Percentiles rank a stretch among this genome's conserved stretches.
These are phyloP conservation scores for Platanus orientalis DNA, from an alignment of 164 flowering plant genomes.

Conservation along the genomic window DNA sequence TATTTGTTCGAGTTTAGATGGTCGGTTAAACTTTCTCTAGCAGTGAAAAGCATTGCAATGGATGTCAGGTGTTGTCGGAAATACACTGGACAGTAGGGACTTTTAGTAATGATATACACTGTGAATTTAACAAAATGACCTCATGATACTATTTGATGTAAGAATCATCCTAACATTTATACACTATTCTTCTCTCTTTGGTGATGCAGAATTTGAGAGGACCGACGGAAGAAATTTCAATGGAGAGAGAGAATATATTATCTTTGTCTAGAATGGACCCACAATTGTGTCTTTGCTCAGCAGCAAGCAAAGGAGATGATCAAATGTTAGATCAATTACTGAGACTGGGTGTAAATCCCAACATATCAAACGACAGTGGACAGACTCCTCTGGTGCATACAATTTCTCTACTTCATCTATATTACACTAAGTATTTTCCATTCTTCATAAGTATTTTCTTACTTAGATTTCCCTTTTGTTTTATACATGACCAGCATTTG, in stretches of 20 bases:
- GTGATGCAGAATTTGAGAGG: slow-evolving; percentile 73
- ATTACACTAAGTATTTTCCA: background rate
- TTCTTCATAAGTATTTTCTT: background rate
- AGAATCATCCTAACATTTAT: too few species aligned
- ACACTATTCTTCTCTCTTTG: background rate
- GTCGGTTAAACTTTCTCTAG: too few species aligned
- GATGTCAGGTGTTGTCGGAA: too few species aligned
- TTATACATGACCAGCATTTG: slow-evolving; percentile 42
- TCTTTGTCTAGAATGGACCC: slow-evolving; percentile 85
- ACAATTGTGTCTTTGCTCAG: slow-evolving; percentile 78
- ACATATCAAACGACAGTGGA: slow-evolving; percentile 63
- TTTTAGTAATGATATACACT: too few species aligned
- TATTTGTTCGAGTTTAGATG: too few species aligned
- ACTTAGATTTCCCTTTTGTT: background rate
- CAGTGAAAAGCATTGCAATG: too few species aligned
- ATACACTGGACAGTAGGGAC: too few species aligned
- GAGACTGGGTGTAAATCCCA: slow-evolving; percentile 65
- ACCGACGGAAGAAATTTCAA: slow-evolving; percentile 47
- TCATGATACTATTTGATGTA: too few species aligned
- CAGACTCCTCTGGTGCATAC: slow-evolving; percentile 55
- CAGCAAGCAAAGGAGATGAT: slow-evolving; percentile 63
- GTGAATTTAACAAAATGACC: too few species aligned
- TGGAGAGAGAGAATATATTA: slow-evolving; percentile 82
- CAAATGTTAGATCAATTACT: slow-evolving; percentile 47
- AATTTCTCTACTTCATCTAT: background rate